Evolutionary conservation across 768 basidiomycete species (phyloP).

Genomic region (Krasilnikovozyma curviuscula): DNA sequence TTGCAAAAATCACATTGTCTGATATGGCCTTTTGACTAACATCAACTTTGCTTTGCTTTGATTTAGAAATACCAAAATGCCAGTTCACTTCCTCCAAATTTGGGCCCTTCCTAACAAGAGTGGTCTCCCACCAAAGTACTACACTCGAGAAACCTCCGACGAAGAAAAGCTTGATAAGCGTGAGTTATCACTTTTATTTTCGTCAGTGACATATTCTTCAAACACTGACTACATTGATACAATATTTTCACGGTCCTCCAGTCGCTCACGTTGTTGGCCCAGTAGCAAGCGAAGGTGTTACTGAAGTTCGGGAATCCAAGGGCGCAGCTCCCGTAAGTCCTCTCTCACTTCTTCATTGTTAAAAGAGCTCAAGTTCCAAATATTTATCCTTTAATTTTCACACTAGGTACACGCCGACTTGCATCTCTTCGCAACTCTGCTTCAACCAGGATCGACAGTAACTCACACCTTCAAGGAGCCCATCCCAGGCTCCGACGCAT

Average conservation of each 20-base stretch:
- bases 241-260: no score
- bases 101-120: conserved; percentile 39
- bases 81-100: conserved; percentile 47
- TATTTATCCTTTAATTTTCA: no score
- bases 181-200: no score
- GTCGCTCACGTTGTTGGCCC: conserved; percentile 64
- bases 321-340: conserved; percentile 58
- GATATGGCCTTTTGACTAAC: no score
- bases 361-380: no score
- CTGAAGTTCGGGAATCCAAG: conserved; percentile 39
- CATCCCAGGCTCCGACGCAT: conserved; percentile 2
- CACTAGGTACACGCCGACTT: conserved; percentile 27
- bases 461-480: conserved; percentile 33
- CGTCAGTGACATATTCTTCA: no score
- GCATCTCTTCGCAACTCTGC: conserved; percentile 52
- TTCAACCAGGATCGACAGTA: conserved; percentile 40
- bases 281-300: conserved; percentile 38
- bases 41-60: no score
- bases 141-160: conserved; percentile 67
- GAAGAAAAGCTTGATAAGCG: conserved; percentile 56
- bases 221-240: no score
- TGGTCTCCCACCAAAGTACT: conserved; percentile 56
- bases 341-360: conserved; percentile 27
- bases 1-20: no score
- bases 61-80: no score